Percentiles rank a stretch among this genome's conserved stretches.
Evolutionary conservation across 164 flowering plant species (phyloP).

Genomic region (Umbellularia californica): DNA sequence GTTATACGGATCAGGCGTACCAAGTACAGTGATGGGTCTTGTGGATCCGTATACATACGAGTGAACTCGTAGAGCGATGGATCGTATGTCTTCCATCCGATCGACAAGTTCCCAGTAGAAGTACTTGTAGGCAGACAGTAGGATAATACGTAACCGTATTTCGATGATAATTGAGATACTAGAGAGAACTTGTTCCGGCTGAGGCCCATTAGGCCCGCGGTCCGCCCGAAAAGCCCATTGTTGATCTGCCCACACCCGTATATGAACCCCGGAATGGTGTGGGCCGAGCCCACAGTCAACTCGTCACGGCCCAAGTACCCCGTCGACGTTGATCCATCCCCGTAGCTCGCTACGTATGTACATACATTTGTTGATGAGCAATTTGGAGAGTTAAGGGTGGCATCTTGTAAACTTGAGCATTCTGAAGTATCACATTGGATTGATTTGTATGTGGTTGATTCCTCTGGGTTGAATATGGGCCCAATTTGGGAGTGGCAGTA

Average conservation of each 20-base stretch:
- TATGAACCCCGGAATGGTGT: constrained; percentile 17
- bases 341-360: constrained; percentile 40
- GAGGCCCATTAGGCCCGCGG: constrained; percentile 49
- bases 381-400: constrained; percentile 38
- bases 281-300: constrained; percentile 23
- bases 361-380: constrained; percentile 27
- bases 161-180: constrained; percentile 28
- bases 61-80: constrained; percentile 30
- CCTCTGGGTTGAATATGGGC: constrained; percentile 29
- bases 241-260: constrained; percentile 55
- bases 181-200: constrained; percentile 40
- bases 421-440: constrained; percentile 23
- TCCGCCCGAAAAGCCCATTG: constrained; percentile 40
- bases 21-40: constrained; percentile 31
- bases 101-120: constrained; percentile 25
- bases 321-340: constrained; percentile 38
- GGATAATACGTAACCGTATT: constrained; percentile 37
- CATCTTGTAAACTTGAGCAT: constrained; percentile 27
- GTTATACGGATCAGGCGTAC: constrained; percentile 25
- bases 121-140: constrained; percentile 46
- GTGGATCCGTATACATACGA: constrained; percentile 31
- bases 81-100: constrained; percentile 20
- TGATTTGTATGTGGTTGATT: constrained; percentile 28
- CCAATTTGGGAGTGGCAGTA: constrained; percentile 41
- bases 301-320: constrained; percentile 40